A percentile compares a stretch with the other conserved stretches of the same genome.
Conservation (phyloP, 495 filamentous ascomycete genomes). For the Halenospora varia region DNA sequence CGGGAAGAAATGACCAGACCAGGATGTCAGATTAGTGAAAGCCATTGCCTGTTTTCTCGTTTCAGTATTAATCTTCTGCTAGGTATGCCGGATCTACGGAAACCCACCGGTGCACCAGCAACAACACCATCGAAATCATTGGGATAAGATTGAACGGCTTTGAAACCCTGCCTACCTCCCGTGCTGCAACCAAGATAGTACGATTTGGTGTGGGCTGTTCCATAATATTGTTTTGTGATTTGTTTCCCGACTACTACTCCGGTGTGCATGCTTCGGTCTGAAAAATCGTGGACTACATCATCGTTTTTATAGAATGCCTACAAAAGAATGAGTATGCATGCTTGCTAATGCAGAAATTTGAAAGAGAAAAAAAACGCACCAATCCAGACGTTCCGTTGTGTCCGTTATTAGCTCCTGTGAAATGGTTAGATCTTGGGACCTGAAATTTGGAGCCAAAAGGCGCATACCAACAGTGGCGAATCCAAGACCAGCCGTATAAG, state of each 20-base stretch:
- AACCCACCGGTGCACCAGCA: conserved; percentile 53
- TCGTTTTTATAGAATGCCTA: conserved; percentile 24
- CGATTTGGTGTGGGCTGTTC: conserved; percentile 33
- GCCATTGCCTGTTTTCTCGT: too few species aligned
- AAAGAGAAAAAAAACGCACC: too few species aligned
- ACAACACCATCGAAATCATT: conserved; percentile 64
- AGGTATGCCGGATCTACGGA: too few species aligned
- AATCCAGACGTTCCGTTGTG: conserved; percentile 48
- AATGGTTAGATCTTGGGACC: too few species aligned
- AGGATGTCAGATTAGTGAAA: conserved; percentile 44
- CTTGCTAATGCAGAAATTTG: too few species aligned
- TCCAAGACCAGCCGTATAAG: conserved; percentile 34
- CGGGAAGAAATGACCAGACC: conserved; percentile 36
- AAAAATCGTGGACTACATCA: conserved; percentile 27
- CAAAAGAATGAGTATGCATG: too few species aligned
- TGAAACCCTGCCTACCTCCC: conserved; percentile 54
- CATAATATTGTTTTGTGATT: conserved; percentile 41
- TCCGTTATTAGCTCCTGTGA: conserved; percentile 55
- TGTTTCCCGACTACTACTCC: conserved; percentile 39
- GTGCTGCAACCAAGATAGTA: conserved; percentile 59
- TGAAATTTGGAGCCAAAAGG: too few species aligned
- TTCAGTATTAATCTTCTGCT: too few species aligned
- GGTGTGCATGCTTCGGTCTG: conserved; percentile 36
- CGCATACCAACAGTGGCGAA: conserved; percentile 56
- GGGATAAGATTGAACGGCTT: conserved; percentile 47